These are phyloP conservation scores for Pseudocercospora ulei DNA, from an alignment of 2,329 filamentous ascomycete species.

Conservation along the genomic window DNA sequence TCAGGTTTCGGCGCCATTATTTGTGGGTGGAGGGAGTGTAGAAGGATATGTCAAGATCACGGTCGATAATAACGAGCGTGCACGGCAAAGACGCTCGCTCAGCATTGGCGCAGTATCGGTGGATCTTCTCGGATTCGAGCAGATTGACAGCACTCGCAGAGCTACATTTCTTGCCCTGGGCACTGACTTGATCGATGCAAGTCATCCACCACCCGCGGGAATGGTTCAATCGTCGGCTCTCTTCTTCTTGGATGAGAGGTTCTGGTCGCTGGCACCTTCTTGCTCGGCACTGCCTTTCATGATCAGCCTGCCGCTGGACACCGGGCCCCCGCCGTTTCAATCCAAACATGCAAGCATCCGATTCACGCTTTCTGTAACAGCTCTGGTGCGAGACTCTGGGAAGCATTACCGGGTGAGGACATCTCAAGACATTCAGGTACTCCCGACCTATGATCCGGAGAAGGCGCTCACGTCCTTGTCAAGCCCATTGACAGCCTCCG, in stretches of 20 bases:
- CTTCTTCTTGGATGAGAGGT: slow-evolving; percentile 34
- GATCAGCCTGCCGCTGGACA: slow-evolving; percentile 46
- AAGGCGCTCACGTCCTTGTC: slow-evolving; percentile 47
- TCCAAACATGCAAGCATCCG: slow-evolving; percentile 46
- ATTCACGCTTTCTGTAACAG: slow-evolving; percentile 43
- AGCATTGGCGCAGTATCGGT: slow-evolving; percentile 44
- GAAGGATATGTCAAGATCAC: slow-evolving; percentile 45
- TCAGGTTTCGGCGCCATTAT: slow-evolving; percentile 44
- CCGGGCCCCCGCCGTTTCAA: slow-evolving; percentile 47
- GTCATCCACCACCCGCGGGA: slow-evolving; percentile 44
- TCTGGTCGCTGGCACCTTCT: slow-evolving; percentile 45
- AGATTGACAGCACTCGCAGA: slow-evolving; percentile 40
- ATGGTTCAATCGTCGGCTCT: slow-evolving; percentile 42
- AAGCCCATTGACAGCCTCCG: slow-evolving; percentile 44
- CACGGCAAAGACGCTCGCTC: slow-evolving; percentile 39
- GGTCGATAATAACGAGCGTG: slow-evolving; percentile 42
- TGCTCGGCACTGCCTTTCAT: slow-evolving; percentile 44
- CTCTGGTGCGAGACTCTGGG: slow-evolving; percentile 42
- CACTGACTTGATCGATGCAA: slow-evolving; percentile 44
- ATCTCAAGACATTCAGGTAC: slow-evolving; percentile 43
- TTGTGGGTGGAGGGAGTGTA: slow-evolving; percentile 48
- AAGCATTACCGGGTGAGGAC: slow-evolving; percentile 44
- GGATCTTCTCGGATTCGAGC: slow-evolving; percentile 47
- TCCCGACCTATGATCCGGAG: slow-evolving; percentile 49
- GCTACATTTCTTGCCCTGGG: slow-evolving; percentile 46